Evolutionary conservation across 768 basidiomycete species (phyloP), one percentile per base, ranked within the genome.

Genomic region (Daedaleopsis nitida): DNA sequence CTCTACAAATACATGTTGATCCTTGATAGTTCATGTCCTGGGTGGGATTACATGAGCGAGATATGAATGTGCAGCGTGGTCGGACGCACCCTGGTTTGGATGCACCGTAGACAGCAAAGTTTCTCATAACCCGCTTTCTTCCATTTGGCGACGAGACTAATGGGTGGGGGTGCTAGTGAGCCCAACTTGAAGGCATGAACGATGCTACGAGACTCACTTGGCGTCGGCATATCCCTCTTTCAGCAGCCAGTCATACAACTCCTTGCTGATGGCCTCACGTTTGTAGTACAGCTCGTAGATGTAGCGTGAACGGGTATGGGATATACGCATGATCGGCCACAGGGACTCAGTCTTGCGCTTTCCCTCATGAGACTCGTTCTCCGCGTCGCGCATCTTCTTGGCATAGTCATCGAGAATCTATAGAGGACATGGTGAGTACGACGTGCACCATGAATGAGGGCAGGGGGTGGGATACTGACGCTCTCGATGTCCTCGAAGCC

Each of bases 221-320:
- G 88, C 88, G 72, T 99, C 97, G 27, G 91, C 97, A 74, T 98
- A 98, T 13, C 92, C 93, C 75, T 98, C 75, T 80, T 97, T 98
- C 73, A 98, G 75, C 50, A 99, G 75, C 97, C 97, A 99, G 76
- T 98, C 96, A 70, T 98, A 99, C 53, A 99, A 79, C 72, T 96
- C 89, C 69, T 83, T 86, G 69, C 89, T 90, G 70, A 99, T 92
- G 12, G 95, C 94, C 76, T 98, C 96, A 39, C 96, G 90, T 77
- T 98, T 96, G 80, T 98, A 98, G 78, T 97, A 98, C 62, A 98
- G 82, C 75, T 99, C 97, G 70, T 98, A 98, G 60, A 99, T 93
- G 75, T 98, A 98, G 66, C 94, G 82, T 48, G 96, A 96, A 43
- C 97, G 89, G 11, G 96, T 90, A 76, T 99, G 97, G 19, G 94